Evolutionary conservation across 345 rosid species (phyloP).

Genomic region (Sisymbrium irio): DNA sequence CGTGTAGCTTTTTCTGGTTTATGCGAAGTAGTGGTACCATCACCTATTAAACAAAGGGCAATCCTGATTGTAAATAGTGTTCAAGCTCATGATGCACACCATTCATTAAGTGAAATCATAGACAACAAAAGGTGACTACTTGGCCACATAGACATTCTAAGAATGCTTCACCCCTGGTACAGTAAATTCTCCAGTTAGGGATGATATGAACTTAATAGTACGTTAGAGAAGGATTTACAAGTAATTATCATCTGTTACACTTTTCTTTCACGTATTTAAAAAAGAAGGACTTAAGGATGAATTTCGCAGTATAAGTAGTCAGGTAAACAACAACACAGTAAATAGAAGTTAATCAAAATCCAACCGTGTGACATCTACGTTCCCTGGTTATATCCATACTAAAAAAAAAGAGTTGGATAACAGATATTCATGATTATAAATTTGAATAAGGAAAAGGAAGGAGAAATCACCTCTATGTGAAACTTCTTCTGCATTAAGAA

Average conservation of each 20-base stretch:
- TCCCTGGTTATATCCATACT: constrained; percentile 2
- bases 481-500: constrained; percentile 48
- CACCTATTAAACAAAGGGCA: constrained; percentile 45
- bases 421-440: neutral
- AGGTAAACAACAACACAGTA: constrained; percentile 3
- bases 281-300: neutral
- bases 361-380: constrained; percentile 8
- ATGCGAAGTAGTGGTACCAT: constrained; percentile 33
- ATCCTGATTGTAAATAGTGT: constrained; percentile 13
- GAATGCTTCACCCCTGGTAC: neutral
- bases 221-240: constrained; percentile 10
- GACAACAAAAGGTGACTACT: neutral
- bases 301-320: neutral
- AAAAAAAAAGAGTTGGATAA: neutral
- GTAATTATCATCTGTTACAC: neutral
- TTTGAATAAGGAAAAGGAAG: constrained; percentile 11
- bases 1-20: constrained; percentile 41
- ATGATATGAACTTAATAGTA: neutral
- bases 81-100: constrained; percentile 12
- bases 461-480: constrained; percentile 47
- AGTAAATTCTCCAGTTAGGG: neutral
- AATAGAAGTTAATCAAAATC: neutral
- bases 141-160: neutral
- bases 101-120: constrained; percentile 1
- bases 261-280: constrained; percentile 1